Evolutionary conservation across 805 yeast genomes (phyloP).

Genomic region (Wickerhamiella australiensis): DNA sequence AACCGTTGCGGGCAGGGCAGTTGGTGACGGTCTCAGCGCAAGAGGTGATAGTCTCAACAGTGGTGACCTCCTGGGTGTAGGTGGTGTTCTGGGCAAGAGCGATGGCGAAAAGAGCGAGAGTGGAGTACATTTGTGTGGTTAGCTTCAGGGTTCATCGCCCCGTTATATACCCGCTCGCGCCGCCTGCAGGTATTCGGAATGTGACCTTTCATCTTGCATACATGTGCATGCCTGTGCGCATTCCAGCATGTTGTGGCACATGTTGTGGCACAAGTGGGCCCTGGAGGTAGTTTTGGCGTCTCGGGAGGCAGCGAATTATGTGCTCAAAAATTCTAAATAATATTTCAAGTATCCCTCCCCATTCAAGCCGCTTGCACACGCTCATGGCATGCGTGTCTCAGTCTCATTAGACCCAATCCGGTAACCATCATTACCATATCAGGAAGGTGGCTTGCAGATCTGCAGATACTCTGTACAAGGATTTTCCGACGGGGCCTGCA

Average conservation of each 20-base stretch:
- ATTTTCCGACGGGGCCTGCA: too few species aligned
- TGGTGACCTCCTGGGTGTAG: constrained; percentile 8
- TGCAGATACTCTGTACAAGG: not conserved
- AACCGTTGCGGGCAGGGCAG: constrained; percentile 33
- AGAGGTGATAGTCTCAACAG: constrained; percentile 37
- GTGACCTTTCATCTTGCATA: not conserved
- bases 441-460: not conserved
- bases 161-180: constrained; percentile 1
- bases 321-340: not conserved
- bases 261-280: not conserved
- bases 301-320: too few species aligned
- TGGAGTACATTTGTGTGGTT: constrained; percentile 4
- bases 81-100: constrained; percentile 11
- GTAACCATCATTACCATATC: not conserved
- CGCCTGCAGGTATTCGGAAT: not conserved
- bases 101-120: constrained; percentile 12
- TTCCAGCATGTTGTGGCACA: not conserved
- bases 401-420: not conserved
- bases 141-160: not conserved
- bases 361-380: not conserved
- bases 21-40: constrained; percentile 37
- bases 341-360: not conserved
- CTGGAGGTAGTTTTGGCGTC: not conserved
- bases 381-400: not conserved
- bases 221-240: not conserved